phyloP scores from a whole-genome alignment of 345 rosid genomes.

The Gossypium thurberi region DNA sequence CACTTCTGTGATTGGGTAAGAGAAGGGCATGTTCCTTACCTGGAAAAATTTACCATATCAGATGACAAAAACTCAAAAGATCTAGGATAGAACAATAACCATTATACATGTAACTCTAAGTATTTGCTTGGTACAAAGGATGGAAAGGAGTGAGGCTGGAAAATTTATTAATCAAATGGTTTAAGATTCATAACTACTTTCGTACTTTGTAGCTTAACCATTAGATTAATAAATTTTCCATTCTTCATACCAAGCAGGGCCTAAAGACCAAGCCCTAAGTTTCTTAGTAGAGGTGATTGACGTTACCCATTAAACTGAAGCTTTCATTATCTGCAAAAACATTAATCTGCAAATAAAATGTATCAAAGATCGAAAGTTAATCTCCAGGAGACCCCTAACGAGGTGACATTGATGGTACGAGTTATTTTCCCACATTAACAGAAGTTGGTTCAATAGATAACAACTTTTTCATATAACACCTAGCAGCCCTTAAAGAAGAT shows the following conservation, averaged over 20 bases:
- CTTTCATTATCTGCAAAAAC: constrained; percentile 66
- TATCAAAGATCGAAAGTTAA: constrained; percentile 17
- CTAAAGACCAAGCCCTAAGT: not conserved
- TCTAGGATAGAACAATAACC: not conserved
- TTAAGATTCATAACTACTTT: too few species aligned
- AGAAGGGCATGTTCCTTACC: constrained; percentile 92
- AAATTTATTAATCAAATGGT: too few species aligned
- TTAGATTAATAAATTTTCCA: too few species aligned
- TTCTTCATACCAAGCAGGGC: too few species aligned
- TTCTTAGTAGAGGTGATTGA: not conserved
- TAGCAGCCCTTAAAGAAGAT: not conserved
- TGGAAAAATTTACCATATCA: constrained; percentile 25
- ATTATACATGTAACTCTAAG: not conserved
- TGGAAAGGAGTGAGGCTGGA: too few species aligned
- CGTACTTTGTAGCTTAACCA: too few species aligned
- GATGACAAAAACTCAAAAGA: constrained; percentile 5
- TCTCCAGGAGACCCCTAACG: not conserved
- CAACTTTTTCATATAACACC: not conserved
- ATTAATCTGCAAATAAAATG: constrained; percentile 51
- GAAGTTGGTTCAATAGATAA: not conserved
- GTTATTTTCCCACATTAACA: constrained; percentile 3
- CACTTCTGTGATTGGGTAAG: constrained; percentile 78
- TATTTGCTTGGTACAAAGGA: too few species aligned
- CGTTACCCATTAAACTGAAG: constrained; percentile 69
- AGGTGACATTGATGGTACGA: not conserved